Base-by-base conservation (phyloP, 2,329 filamentous ascomycete species). In the Saccharata proteae region DNA sequence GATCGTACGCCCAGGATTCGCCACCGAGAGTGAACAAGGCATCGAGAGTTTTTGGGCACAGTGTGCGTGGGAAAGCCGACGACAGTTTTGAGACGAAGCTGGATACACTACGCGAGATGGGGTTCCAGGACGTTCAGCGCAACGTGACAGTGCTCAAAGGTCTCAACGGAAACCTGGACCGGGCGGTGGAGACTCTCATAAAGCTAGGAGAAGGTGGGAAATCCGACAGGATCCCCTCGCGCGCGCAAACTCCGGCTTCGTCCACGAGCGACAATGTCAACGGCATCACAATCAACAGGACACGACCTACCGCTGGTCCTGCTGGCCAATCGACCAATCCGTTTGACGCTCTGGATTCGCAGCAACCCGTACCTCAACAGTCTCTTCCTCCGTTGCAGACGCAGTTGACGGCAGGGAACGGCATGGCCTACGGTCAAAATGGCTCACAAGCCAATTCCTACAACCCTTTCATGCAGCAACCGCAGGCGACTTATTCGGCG, bases 71-170 rank as follows among this genome's bases (percentile, higher is more conserved):
- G 37, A 61, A 55, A 36, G 45, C 57, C 32, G 38, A 63, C 44
- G 43, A 80, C 42, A 74, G 76, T 36, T 67, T 77, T 33, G 83
- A 92, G 25, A 66, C 69, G 29, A 96, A 96, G 53, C 57, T 96
- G 51, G 64, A 66, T 3, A 76, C 74, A 31, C 60, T 98, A 35
- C 72, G 76, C 34, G 85, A 94, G 35, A 93, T 96, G 85, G 90
- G 90, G 0, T 98, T 98, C 46, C 64, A 62, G 4, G 85, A 98
- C 49, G 75, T 79, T 24, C 81, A 79, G 44, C 74, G 80, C 37
- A 96, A 94, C 48, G 67, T 74, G 4, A 74, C 79, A 31, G 75
- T 94, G 16, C 61, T 98, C 12, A 86, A 85, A 50, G 80, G 80
- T 3, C 68, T 92, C 17, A 77, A 80, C 47, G 86, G 88, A 4